Base-by-base conservation (phyloP, 2,329 filamentous ascomycete genomes). In the Penicillium crustosum region DNA sequence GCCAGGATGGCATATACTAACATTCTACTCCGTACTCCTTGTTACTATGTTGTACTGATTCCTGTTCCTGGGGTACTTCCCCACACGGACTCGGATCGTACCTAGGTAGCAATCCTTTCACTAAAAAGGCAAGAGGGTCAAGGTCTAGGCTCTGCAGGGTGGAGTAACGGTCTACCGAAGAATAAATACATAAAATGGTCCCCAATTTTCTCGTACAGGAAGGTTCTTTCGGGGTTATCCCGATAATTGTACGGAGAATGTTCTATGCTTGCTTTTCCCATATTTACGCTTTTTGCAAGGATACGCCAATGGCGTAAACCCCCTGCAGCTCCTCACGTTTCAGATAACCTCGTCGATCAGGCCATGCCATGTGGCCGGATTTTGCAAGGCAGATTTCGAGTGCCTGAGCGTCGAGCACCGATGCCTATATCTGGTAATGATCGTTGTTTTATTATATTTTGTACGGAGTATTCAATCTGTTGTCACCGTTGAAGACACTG, bases 311-410 rank as follows among this genome's bases (percentile, higher is more conserved):
- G n/a, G 41, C 33, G 48, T 45, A 31, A 33, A 21, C 15, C 21
- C 17, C 27, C 45, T 57, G 49, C 41, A 53, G 35, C 27, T 27
- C 41, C 41, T 33, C 25, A 33, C 33, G 54, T 57, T 57, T 53
- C 54, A 42, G 48, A 53, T 57, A 52, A 39, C 3, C 31, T 31
- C 41, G 44, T 48, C 21, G 53, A 59, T 59, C 57, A 53, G 54
- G 25, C 33, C 57, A 57, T 59, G 57, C 57, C 57, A 59, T 59
- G 57, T 59, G 57, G 53, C 29, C 19, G 23, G 13, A 15, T 36
- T 38, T 49, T 23, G n/a, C 54, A 36, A 59, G 57, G 54, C 54
- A 59, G 57, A 57, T 21, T 53, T 21, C 29, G 21, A 38, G 35
- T 41, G 29, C 29, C 38, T 42, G 39, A 50, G 23, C 27, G 45